These are phyloP conservation scores for Moesziomyces sp. DNA, from an alignment of 1,284 basidiomycete species.

Conservation along the genomic window DNA sequence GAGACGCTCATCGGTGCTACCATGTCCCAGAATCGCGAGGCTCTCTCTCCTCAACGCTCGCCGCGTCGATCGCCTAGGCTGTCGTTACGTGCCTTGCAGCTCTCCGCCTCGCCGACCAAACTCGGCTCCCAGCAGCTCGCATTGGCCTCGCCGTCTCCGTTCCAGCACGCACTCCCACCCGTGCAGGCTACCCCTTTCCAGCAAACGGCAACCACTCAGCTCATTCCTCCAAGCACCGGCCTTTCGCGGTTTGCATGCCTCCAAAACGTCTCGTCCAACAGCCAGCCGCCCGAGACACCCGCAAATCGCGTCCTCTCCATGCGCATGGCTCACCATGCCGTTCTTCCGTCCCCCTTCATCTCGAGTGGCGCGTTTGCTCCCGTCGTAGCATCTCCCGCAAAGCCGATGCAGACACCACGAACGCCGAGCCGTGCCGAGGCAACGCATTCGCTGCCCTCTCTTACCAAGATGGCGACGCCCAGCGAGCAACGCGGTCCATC, in stretches of 20 bases:
- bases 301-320: constrained; percentile 17
- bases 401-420: constrained; percentile 5
- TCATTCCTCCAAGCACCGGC: constrained; percentile 31
- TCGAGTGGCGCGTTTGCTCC: constrained; percentile 1
- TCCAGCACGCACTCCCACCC: constrained; percentile 5
- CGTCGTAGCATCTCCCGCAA: background rate
- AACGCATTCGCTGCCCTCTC: background rate
- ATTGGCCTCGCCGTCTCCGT: constrained; percentile 19
- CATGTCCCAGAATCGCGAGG: constrained; percentile 23
- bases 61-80: constrained; percentile 32
- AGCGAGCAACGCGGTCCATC: too few relatives aligned
- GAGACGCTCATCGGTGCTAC: constrained; percentile 40
- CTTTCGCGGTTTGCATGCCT: constrained; percentile 40
- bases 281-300: constrained; percentile 19
- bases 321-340: constrained; percentile 10
- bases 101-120: constrained; percentile 32
- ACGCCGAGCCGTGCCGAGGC: constrained; percentile 5
- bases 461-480: background rate
- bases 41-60: constrained; percentile 28
- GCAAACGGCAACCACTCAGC: constrained; percentile 3
- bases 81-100: constrained; percentile 31
- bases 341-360: constrained; percentile 33
- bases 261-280: constrained; percentile 19
- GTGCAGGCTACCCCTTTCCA: constrained; percentile 18
- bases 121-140: constrained; percentile 2